Conservation (phyloP, 306 rosid genomes). For the Lathyrus oleraceus region DNA sequence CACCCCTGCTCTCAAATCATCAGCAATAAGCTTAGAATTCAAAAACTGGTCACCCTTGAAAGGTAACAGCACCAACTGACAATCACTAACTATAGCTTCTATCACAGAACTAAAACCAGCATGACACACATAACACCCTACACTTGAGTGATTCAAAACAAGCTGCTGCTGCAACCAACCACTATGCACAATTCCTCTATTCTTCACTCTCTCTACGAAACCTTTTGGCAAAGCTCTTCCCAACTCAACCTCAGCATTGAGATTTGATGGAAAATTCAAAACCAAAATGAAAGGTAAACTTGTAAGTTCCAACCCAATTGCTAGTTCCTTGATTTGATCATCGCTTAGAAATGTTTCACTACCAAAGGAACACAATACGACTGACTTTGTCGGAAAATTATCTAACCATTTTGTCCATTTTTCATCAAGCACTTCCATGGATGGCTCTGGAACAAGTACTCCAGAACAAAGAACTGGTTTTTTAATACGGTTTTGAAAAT, state of each 20-base stretch:
- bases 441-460: slow-evolving; percentile 52
- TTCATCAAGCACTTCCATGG: slow-evolving; percentile 30
- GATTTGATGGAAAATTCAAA: slow-evolving; percentile 43
- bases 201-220: slow-evolving; percentile 46
- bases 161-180: slow-evolving; percentile 62
- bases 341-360: slow-evolving; percentile 52
- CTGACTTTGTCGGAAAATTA: slow-evolving; percentile 36
- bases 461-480: slow-evolving; percentile 42
- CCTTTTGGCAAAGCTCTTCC: slow-evolving; percentile 42
- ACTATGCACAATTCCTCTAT: slow-evolving; percentile 43
- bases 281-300: slow-evolving; percentile 50
- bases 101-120: slow-evolving; percentile 54
- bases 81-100: slow-evolving; percentile 49
- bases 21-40: slow-evolving; percentile 46
- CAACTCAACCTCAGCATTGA: slow-evolving; percentile 27
- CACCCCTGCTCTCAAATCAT: slow-evolving; percentile 41
- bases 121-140: slow-evolving; percentile 45
- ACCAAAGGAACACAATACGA: slow-evolving; percentile 52
- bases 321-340: slow-evolving; percentile 45
- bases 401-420: slow-evolving; percentile 44
- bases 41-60: slow-evolving; percentile 54
- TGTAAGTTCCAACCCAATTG: slow-evolving; percentile 46
- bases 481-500: slow-evolving; percentile 25
- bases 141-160: slow-evolving; percentile 40
- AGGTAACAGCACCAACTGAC: slow-evolving; percentile 52